Evolutionary conservation across 495 filamentous ascomycete genomes (phyloP).

Genomic region (Astrocystis sublimbata): DNA sequence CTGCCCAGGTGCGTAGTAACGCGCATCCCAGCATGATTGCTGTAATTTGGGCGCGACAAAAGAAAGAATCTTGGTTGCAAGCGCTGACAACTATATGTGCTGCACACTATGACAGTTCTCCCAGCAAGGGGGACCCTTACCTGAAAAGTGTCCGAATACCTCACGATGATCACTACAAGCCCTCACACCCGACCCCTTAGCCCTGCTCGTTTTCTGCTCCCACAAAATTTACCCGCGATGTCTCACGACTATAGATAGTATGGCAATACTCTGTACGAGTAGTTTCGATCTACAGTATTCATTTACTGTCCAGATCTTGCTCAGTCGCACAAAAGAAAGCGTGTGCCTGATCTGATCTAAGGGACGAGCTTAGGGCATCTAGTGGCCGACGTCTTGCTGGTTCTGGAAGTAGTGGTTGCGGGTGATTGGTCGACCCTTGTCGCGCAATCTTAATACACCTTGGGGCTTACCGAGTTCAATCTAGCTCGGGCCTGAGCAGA

Average conservation of each 20-base stretch:
- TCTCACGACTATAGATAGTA: not conserved
- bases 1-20: too few species aligned
- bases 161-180: not conserved
- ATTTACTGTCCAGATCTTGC: not conserved
- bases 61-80: not conserved
- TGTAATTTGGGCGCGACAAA: not conserved
- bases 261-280: too few species aligned
- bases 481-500: not conserved
- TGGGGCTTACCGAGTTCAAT: conserved; percentile 22
- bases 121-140: not conserved
- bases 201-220: not conserved
- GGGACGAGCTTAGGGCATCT: not conserved
- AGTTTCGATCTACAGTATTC: not conserved
- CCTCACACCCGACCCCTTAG: not conserved
- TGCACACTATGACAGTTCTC: too few species aligned
- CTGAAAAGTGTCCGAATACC: not conserved
- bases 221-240: not conserved
- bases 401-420: conserved; percentile 7
- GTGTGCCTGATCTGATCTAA: conserved; percentile 5
- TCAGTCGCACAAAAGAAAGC: not conserved
- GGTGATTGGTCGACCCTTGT: conserved; percentile 31
- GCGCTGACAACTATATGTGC: not conserved
- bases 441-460: conserved; percentile 33
- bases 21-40: not conserved
- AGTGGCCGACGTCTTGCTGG: conserved; percentile 6